Evolutionary conservation across 345 rosid genomes (phyloP), one percentile per base, ranked within the genome.

Genomic region (Brassica juncea): DNA sequence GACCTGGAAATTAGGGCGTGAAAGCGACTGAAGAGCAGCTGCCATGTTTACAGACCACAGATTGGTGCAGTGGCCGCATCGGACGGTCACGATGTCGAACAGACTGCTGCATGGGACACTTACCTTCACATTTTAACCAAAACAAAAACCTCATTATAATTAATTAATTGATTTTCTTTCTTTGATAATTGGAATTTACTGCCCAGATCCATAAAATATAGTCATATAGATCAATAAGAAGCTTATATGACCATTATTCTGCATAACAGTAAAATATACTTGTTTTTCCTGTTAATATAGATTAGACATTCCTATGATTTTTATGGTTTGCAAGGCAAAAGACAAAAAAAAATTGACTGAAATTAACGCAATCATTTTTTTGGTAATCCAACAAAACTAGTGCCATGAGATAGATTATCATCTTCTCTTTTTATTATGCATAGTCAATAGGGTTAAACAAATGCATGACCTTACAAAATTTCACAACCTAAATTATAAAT

Each of bases 1-100:
- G 80, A 91, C 96, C 93, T 88, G 96, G 81, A 81, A 78, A 75
- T 89, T 86, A 85, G 87, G 97, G 86, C 90, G 85, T 74, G 94
- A 84, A 77, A 86, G 85, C 64, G 97, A 90, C 91, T 91, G 99
- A 78, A 90, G 86, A 62, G 94, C 87, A 44, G 97, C 97, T 54
- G 97, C 98, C 98, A 94, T 94, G 85, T 94, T 92, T 72, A 94
- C 98, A 23, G 99, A 94, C 99, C 94, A 91, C 37, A 92, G 86
- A 87, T 91, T 91, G 16, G 94, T 80, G 89, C 99, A 94, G 92
- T 91, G 97, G 55, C 97, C 99, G 77, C 99, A 94, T 86, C 98
- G 89, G 88, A 94, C 92, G 71, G 99, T 94, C 82, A 94, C 99
- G 25, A 90, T 85, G 77, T 92, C 99, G 54, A 85, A 77, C 86